Conservation (phyloP, 2,329 filamentous ascomycete genomes). For the Xylariaceae sp. region DNA sequence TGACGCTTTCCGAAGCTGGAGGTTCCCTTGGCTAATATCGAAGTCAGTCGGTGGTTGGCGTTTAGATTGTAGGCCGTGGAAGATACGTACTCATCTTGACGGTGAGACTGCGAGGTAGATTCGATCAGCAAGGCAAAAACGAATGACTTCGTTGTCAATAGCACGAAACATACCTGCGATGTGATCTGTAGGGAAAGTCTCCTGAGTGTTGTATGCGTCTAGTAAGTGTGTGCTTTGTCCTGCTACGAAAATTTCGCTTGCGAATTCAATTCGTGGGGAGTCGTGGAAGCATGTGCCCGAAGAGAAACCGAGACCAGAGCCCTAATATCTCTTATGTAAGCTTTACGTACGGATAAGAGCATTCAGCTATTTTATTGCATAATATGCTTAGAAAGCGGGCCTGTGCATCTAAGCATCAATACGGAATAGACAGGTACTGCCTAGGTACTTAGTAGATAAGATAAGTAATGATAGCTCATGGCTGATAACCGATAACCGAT, state of each 20-base stretch:
- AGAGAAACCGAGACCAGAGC: slow-evolving; percentile 29
- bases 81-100: slow-evolving; percentile 41
- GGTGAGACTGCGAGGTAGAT: slow-evolving; percentile 28
- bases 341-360: not conserved
- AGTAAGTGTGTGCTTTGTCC: slow-evolving; percentile 18
- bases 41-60: slow-evolving; percentile 30
- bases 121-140: slow-evolving; percentile 9
- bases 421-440: no score
- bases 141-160: not conserved
- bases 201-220: slow-evolving; percentile 26
- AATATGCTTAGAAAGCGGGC: no score
- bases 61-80: slow-evolving; percentile 10
- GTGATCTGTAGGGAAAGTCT: slow-evolving; percentile 29
- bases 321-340: slow-evolving; percentile 17
- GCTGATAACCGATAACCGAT: no score
- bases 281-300: slow-evolving; percentile 30
- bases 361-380: not conserved
- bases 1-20: slow-evolving; percentile 62
- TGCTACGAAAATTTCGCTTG: slow-evolving; percentile 33
- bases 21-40: slow-evolving; percentile 40
- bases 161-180: slow-evolving; percentile 28
- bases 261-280: slow-evolving; percentile 35
- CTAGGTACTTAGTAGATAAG: slow-evolving; percentile 7
- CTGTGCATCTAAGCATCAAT: not conserved
- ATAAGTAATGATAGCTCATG: not conserved